phyloP scores from a whole-genome alignment of 1,139 yeast species.

The Diutina sp. region DNA sequence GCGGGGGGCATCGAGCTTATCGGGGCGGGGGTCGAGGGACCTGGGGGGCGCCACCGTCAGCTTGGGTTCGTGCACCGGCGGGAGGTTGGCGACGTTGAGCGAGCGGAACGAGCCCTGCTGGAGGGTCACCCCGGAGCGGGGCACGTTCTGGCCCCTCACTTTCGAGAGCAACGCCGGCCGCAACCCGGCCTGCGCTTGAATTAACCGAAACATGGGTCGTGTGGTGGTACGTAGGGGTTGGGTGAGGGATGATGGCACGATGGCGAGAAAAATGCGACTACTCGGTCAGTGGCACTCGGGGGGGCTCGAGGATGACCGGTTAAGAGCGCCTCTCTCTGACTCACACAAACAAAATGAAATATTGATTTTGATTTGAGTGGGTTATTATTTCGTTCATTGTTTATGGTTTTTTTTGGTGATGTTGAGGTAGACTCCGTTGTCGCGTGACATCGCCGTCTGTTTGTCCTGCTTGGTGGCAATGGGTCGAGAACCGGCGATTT shows the following conservation, averaged over 20 bases:
- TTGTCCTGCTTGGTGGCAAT: too few relatives aligned
- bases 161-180: slow-evolving; percentile 29
- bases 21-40: slow-evolving; percentile 8
- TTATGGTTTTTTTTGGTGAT: too few relatives aligned
- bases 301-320: too few relatives aligned
- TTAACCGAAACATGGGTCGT: slow-evolving; percentile 24
- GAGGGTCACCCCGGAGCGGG: not conserved
- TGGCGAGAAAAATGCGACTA: not conserved
- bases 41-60: not conserved
- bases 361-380: too few relatives aligned
- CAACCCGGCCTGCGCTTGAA: slow-evolving; percentile 22
- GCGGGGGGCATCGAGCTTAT: slow-evolving; percentile 1
- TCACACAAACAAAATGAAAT: too few relatives aligned
- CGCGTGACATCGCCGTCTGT: too few relatives aligned
- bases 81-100: not conserved
- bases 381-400: too few relatives aligned
- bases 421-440: too few relatives aligned
- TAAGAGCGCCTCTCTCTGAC: too few relatives aligned
- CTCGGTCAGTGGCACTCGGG: not conserved
- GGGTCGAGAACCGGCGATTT: too few relatives aligned
- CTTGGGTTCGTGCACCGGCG: not conserved
- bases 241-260: not conserved
- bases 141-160: slow-evolving; percentile 16
- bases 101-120: slow-evolving; percentile 2
- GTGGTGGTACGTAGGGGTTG: not conserved